Evolutionary conservation across 2,329 filamentous ascomycete species (phyloP).

Genomic region (Pyrenochaeta sp.): DNA sequence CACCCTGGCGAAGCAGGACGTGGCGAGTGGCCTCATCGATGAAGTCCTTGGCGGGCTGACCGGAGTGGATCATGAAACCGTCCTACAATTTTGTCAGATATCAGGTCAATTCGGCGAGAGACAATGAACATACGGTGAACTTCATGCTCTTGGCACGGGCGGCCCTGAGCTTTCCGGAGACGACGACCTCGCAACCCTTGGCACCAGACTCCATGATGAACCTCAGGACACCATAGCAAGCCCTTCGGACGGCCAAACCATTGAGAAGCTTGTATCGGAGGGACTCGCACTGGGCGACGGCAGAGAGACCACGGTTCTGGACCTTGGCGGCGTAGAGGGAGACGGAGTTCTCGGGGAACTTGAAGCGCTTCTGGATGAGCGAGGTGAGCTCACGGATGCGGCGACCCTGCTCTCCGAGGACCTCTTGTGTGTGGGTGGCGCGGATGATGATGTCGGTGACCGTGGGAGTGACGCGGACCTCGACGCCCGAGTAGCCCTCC

Average conservation of each 20-base stretch:
- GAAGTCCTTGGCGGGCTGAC: constrained; percentile 99
- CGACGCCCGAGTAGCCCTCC: constrained; percentile 99
- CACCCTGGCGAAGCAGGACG: constrained; percentile 99
- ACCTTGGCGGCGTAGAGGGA: constrained; percentile 99
- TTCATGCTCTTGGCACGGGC: constrained; percentile 99
- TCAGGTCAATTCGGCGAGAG: not conserved
- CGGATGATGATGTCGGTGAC: constrained; percentile 99
- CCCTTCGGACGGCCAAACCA: constrained; percentile 96
- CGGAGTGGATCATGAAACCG: constrained; percentile 99
- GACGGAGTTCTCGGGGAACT: constrained; percentile 99
- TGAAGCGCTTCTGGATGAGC: constrained; percentile 99
- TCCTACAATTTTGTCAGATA: constrained; percentile 60
- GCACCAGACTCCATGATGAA: constrained; percentile 99
- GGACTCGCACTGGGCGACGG: constrained; percentile 99
- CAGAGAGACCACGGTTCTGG: constrained; percentile 99
- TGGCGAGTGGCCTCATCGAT: constrained; percentile 98
- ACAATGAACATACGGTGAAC: constrained; percentile 79
- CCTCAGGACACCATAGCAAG: constrained; percentile 99
- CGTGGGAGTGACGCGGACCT: constrained; percentile 99
- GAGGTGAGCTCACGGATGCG: constrained; percentile 99
- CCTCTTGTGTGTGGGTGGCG: constrained; percentile 99
- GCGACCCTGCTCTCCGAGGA: constrained; percentile 99
- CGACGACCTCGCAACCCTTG: constrained; percentile 99
- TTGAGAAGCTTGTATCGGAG: constrained; percentile 99
- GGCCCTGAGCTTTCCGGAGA: constrained; percentile 98